Conservation (phyloP, 495 filamentous ascomycete genomes). For the Cudoniella acicularis region DNA sequence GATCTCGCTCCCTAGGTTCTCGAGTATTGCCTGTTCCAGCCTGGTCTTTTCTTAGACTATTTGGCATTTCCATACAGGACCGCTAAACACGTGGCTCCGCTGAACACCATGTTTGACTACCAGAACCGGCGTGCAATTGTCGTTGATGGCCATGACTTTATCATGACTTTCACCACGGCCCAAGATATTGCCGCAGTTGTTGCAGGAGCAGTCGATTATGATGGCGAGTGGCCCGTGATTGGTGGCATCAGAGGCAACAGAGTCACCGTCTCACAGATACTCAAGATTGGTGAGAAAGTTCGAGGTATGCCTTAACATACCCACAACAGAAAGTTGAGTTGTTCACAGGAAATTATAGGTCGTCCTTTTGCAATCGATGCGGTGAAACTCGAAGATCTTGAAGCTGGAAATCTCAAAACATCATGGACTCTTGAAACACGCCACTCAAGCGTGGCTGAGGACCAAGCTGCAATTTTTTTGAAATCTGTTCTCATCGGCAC, state of each 20-base stretch:
- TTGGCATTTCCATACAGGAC: constrained; percentile 46
- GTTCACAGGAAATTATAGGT: constrained; percentile 23
- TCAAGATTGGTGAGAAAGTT: constrained; percentile 45
- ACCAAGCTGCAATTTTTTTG: constrained; percentile 33
- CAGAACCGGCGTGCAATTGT: constrained; percentile 44
- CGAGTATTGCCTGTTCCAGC: constrained; percentile 56
- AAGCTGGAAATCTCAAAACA: constrained; percentile 38
- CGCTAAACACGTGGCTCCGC: constrained; percentile 40
- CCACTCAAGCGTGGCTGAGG: constrained; percentile 41
- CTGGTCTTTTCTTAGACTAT: constrained; percentile 53
- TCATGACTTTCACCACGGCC: constrained; percentile 44
- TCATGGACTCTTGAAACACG: constrained; percentile 39
- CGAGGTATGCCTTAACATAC: constrained; percentile 31
- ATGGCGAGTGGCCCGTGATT: constrained; percentile 49
- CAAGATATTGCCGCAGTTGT: constrained; percentile 45
- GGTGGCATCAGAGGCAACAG: constrained; percentile 49
- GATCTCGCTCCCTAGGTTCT: constrained; percentile 39
- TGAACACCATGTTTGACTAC: constrained; percentile 43
- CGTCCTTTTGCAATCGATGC: constrained; percentile 38
- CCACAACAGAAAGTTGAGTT: too few relatives aligned
- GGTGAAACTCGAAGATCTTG: constrained; percentile 42
- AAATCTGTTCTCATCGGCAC: constrained; percentile 35
- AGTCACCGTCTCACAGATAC: constrained; percentile 37
- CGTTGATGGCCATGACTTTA: constrained; percentile 39
- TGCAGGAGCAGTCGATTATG: constrained; percentile 45